These are phyloP conservation scores for Cladosporium halotolerans DNA, from an alignment of 2,329 filamentous ascomycete species.

Conservation along the genomic window DNA sequence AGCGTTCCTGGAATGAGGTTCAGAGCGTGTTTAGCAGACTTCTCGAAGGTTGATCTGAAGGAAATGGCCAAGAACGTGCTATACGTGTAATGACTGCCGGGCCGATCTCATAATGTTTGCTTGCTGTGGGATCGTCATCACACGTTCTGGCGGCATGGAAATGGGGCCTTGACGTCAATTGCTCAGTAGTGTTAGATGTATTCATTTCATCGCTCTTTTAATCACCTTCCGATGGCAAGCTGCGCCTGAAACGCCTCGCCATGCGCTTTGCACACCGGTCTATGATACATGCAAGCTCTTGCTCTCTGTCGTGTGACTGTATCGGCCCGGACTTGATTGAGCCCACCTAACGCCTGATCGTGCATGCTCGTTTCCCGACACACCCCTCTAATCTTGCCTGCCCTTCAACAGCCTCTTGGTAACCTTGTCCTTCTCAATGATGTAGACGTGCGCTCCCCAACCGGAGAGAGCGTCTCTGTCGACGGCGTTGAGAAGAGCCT, in stretches of 20 bases:
- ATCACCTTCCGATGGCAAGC: neutral
- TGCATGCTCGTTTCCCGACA: neutral
- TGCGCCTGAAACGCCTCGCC: neutral
- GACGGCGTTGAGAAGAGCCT: constrained; percentile 89
- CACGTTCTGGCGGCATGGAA: too few relatives aligned
- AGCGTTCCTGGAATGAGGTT: neutral
- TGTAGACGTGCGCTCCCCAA: constrained; percentile 98
- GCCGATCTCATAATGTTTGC: too few relatives aligned
- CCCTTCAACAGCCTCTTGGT: constrained; percentile 98
- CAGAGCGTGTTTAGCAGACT: neutral
- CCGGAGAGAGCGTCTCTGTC: constrained; percentile 95
- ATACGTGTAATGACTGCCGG: neutral
- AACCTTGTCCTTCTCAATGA: constrained; percentile 99
- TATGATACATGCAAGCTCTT: neutral
- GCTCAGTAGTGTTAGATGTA: neutral
- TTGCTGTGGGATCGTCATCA: too few relatives aligned
- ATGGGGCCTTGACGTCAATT: neutral
- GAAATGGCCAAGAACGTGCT: neutral
- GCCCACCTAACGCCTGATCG: neutral
- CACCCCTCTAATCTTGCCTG: constrained; percentile 63
- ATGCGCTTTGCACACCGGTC: neutral
- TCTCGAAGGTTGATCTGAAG: neutral
- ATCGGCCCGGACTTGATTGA: neutral
- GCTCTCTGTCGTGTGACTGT: neutral
- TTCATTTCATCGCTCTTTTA: neutral